phyloP scores from a whole-genome alignment of 768 basidiomycete species.

The Tubosaeta sp. region DNA sequence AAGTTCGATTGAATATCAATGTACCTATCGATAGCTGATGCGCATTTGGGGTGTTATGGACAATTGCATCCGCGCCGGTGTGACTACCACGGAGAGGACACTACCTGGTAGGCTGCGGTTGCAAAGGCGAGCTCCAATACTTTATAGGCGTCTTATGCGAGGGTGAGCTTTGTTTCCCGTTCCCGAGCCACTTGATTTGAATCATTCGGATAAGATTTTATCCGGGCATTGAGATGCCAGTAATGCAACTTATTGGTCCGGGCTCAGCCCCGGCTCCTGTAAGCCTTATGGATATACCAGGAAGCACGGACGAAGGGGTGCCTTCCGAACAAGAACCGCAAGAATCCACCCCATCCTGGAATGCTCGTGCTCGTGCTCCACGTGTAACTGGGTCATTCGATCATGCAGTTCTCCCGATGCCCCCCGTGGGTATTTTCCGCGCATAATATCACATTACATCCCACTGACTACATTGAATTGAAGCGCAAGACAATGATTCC shows the following conservation, averaged over 20 bases:
- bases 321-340: constrained; percentile 2
- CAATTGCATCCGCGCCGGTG: constrained; percentile 81
- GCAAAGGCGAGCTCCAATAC: constrained; percentile 78
- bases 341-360: constrained; percentile 1
- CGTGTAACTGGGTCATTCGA: constrained; percentile 72
- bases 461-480: constrained; percentile 1
- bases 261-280: constrained; percentile 13
- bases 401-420: constrained; percentile 76
- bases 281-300: constrained; percentile 26
- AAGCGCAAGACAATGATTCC: constrained; percentile 86
- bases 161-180: constrained; percentile 45
- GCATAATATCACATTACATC: not conserved
- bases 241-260: constrained; percentile 34
- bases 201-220: constrained; percentile 44
- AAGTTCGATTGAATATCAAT: not conserved
- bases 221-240: constrained; percentile 40
- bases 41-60: constrained; percentile 93
- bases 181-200: not conserved
- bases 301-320: not conserved
- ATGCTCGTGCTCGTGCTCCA: constrained; percentile 23
- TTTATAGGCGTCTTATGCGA: constrained; percentile 88
- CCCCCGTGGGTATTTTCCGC: constrained; percentile 53
- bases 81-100: constrained; percentile 71
- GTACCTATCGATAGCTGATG: constrained; percentile 41
- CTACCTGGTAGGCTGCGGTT: constrained; percentile 84